Conservation (phyloP, 2,329 filamentous ascomycete species). For the Penicillium brasilianum region DNA sequence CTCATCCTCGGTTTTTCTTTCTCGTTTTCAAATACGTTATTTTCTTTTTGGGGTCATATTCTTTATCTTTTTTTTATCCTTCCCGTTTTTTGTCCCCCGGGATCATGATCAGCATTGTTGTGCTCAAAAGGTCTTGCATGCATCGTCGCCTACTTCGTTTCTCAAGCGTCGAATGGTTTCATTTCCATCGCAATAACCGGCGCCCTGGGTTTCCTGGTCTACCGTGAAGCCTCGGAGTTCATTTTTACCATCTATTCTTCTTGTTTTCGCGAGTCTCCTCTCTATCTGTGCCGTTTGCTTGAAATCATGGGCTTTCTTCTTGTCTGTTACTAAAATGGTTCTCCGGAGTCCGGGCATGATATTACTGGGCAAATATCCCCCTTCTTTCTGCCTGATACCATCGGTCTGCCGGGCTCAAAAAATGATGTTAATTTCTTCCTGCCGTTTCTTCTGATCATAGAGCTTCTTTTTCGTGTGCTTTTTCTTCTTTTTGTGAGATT, state of each 20-base stretch:
- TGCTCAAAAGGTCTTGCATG: slow-evolving; percentile 27
- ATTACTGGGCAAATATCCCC: slow-evolving; percentile 38
- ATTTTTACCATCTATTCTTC: slow-evolving; percentile 11
- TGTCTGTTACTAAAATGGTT: slow-evolving; percentile 33
- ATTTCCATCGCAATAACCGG: slow-evolving; percentile 29
- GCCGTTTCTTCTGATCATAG: slow-evolving; percentile 38
- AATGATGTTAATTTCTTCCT: slow-evolving; percentile 28
- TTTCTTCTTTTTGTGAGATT: slow-evolving; percentile 19
- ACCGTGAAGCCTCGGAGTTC: slow-evolving; percentile 32
- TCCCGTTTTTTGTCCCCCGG: slow-evolving; percentile 10
- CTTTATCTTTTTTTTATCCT: slow-evolving; percentile 23
- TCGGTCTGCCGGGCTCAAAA: slow-evolving; percentile 37
- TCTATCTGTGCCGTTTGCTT: slow-evolving; percentile 26
- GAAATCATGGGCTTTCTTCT: slow-evolving; percentile 31
- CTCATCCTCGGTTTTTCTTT: slow-evolving; percentile 6
- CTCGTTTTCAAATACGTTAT: slow-evolving; percentile 2
- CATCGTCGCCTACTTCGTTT: slow-evolving; percentile 25
- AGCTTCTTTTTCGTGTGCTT: slow-evolving; percentile 30
- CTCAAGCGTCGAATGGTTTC: slow-evolving; percentile 30
- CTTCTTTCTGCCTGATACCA: slow-evolving; percentile 35
- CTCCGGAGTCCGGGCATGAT: slow-evolving; percentile 42
- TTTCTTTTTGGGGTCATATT: slow-evolving; percentile 13
- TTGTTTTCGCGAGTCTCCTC: slow-evolving; percentile 15
- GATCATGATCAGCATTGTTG: slow-evolving; percentile 31
- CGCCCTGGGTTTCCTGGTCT: slow-evolving; percentile 31